These are phyloP conservation scores for Nematocida sp. DNA, from an alignment of 371 early-diverging fungal genomes.

Conservation along the genomic window DNA sequence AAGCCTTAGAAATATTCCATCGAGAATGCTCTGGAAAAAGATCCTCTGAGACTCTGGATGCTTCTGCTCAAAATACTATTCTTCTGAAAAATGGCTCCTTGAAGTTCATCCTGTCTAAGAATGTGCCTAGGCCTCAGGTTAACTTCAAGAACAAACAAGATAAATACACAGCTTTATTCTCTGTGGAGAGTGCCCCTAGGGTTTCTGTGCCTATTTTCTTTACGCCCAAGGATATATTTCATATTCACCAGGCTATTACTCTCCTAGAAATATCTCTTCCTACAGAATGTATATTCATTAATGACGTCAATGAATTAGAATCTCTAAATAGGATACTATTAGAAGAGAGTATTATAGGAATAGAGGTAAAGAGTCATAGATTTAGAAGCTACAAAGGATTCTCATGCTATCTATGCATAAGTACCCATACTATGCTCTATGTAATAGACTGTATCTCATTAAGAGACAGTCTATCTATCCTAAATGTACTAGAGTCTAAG, in stretches of 20 bases:
- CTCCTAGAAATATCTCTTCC: no score
- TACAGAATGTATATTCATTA: no score
- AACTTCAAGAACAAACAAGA: slow-evolving; percentile 21
- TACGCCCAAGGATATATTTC: no score
- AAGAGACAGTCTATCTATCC: background rate
- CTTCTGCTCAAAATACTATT: slow-evolving; percentile 8
- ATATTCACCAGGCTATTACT: no score
- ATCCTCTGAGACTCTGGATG: background rate
- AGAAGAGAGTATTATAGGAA: background rate
- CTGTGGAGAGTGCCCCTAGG: no score
- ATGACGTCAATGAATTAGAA: background rate
- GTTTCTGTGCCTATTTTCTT: no score
- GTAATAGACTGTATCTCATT: slow-evolving; percentile 26
- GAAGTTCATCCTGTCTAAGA: slow-evolving; percentile 27
- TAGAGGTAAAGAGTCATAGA: slow-evolving; percentile 57
- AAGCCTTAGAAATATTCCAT: background rate
- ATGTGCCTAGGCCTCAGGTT: slow-evolving; percentile 39
- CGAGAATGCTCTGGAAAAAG: background rate
- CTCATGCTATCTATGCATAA: slow-evolving; percentile 43
- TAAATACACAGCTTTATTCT: slow-evolving; percentile 10
- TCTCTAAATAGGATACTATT: slow-evolving; percentile 1
- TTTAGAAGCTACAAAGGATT: slow-evolving; percentile 59
- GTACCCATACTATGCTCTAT: slow-evolving; percentile 10
- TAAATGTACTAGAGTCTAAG: background rate
- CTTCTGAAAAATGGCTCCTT: background rate